Evolutionary conservation across 2,329 filamentous ascomycete species (phyloP), one percentile per base, ranked within the genome.

Genomic region (Raffaelea albimanens): DNA sequence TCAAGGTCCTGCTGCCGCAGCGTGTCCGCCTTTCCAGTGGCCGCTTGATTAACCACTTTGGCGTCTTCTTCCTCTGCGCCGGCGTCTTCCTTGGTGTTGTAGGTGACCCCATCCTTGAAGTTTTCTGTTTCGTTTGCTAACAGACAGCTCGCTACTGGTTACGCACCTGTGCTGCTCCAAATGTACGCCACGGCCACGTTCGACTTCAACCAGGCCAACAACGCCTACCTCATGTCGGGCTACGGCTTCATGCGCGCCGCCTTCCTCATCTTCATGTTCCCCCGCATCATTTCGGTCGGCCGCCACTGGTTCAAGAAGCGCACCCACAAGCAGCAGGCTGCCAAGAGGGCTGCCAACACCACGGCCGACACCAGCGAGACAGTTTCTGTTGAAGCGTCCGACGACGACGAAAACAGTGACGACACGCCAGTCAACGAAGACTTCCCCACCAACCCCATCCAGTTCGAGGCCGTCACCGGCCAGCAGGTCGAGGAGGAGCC

Each of bases 41-140:
- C 1, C 65, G 63, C 2, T 55, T 72, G 5, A 66, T 63, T 43
- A 76, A 63, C 18, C 78, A 85, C 52, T 78, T 78, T 21, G 82
- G 83, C 2, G 71, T 83, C 0, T 62, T 83, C 3, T 73, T 85
- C 2, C 71, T 87, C 3, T 82, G 79, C 19, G 63, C 70, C 1
- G 83, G 83, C 1, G 80, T 84, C 2, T 87, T 85, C 50, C 62
- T 83, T 0, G 82, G 78, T 0, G 80, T 86, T 0, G 72, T 76
- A 59, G 57, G 70, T 67, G 7, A 5, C 14, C 13, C 5, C 18
- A 46, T 13, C 40, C 19, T n/a, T 43, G 50, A 9, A 55, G 18
- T n/a, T 18, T 13, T 16, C 25, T 29, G 25, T 29, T n/a, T n/a
- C n/a, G n/a, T n/a, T n/a, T 22, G n/a, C n/a, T n/a, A n/a, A n/a